These are phyloP conservation scores for Pseudocercospora fuligena DNA, from an alignment of 2,329 filamentous ascomycete species.

Conservation along the genomic window DNA sequence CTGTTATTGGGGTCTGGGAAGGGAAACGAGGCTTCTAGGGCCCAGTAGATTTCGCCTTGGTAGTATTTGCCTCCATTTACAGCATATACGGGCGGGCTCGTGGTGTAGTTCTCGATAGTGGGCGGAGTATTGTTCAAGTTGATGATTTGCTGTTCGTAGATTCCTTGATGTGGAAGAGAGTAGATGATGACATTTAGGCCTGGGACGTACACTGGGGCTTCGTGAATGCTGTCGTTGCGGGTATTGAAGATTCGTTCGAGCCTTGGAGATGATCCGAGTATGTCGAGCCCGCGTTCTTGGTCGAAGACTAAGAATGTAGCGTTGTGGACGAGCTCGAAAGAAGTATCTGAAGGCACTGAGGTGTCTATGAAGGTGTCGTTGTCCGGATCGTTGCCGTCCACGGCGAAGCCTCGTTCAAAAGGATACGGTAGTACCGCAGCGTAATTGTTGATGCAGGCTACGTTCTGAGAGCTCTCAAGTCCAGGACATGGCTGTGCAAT, in stretches of 20 bases:
- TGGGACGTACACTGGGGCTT: constrained; percentile 51
- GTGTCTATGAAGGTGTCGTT: constrained; percentile 31
- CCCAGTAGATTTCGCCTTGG: constrained; percentile 47
- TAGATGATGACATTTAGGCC: constrained; percentile 48
- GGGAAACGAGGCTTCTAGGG: constrained; percentile 19
- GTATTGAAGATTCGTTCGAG: constrained; percentile 39
- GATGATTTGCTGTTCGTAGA: constrained; percentile 44
- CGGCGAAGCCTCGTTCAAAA: constrained; percentile 19
- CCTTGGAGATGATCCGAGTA: constrained; percentile 41
- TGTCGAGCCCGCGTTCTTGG: constrained; percentile 37
- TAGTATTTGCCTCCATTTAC: constrained; percentile 49
- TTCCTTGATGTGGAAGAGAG: constrained; percentile 43
- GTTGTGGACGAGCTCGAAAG: constrained; percentile 35
- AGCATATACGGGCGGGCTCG: constrained; percentile 49
- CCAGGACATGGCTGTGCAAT: constrained; percentile 23
- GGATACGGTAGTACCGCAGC: constrained; percentile 27
- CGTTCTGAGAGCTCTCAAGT: constrained; percentile 15
- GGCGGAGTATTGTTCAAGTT: constrained; percentile 51
- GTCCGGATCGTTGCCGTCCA: constrained; percentile 18
- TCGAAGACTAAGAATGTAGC: constrained; percentile 45
- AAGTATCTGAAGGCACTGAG: constrained; percentile 38
- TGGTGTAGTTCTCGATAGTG: constrained; percentile 45
- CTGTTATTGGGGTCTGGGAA: constrained; percentile 28
- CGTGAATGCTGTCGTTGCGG: constrained; percentile 41
- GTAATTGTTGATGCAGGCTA: constrained; percentile 30